phyloP scores from a whole-genome alignment of 1,284 basidiomycete species.

The Trametes versicolor region DNA sequence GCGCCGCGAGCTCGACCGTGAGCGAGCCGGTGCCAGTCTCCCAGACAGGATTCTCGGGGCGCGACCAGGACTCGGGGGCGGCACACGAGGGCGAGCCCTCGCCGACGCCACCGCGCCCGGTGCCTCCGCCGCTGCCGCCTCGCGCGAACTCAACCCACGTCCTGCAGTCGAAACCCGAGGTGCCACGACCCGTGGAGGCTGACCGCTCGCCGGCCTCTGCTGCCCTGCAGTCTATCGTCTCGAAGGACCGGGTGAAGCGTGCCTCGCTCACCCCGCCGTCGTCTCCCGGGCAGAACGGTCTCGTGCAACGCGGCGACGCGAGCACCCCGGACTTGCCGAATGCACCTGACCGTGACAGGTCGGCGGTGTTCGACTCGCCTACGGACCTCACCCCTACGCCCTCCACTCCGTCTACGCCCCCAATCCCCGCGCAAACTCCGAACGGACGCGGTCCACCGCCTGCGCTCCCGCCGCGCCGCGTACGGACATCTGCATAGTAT shows the following conservation, averaged over 20 bases:
- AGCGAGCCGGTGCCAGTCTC: slow-evolving; percentile 37
- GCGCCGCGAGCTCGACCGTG: slow-evolving; percentile 43
- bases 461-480: slow-evolving; percentile 38
- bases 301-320: slow-evolving; percentile 19
- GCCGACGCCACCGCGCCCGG: slow-evolving; percentile 39
- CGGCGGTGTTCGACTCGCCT: slow-evolving; percentile 23
- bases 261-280: slow-evolving; percentile 36
- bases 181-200: slow-evolving; percentile 37
- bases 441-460: slow-evolving; percentile 35
- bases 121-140: slow-evolving; percentile 69
- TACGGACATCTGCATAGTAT: slow-evolving; percentile 29
- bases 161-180: slow-evolving; percentile 36
- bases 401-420: slow-evolving; percentile 24
- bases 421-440: slow-evolving; percentile 10
- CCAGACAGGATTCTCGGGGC: slow-evolving; percentile 40
- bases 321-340: slow-evolving; percentile 16
- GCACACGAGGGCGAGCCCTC: slow-evolving; percentile 28
- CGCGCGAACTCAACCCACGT: slow-evolving; percentile 52
- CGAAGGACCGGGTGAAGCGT: slow-evolving; percentile 53
- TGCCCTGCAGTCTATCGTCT: slow-evolving; percentile 62
- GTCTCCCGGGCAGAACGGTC: slow-evolving; percentile 25
- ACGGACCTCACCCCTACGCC: slow-evolving; percentile 24
- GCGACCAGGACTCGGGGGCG: slow-evolving; percentile 44
- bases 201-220: slow-evolving; percentile 56
- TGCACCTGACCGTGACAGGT: slow-evolving; percentile 13